Conservation (phyloP, 306 rosid species). For the Sesbania bispinosa region DNA sequence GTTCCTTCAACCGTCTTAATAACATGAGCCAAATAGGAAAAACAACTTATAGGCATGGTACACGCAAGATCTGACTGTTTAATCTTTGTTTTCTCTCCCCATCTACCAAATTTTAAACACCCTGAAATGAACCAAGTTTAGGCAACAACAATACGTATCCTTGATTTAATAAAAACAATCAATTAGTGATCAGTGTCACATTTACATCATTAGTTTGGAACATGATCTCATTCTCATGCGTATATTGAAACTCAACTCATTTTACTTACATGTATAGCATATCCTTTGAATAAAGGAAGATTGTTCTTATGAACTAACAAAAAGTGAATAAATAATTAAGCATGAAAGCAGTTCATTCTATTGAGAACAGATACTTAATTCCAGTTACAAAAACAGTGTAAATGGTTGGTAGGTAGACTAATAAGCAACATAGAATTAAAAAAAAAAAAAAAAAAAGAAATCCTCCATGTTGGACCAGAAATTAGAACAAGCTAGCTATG, state of each 20-base stretch:
- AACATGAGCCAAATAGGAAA: conserved; percentile 53
- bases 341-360: no score
- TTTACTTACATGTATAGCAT: background rate
- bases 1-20: conserved; percentile 42
- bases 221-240: background rate
- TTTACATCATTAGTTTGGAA: no score
- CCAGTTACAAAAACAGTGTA: background rate
- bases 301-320: no score
- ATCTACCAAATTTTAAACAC: conserved; percentile 16
- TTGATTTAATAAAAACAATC: conserved; percentile 12
- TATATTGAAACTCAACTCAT: background rate
- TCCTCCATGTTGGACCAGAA: no score
- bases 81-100: conserved; percentile 25
- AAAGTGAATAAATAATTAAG: no score
- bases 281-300: no score
- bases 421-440: no score
- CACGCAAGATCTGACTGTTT: conserved; percentile 30
- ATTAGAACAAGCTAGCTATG: background rate
- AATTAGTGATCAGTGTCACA: conserved; percentile 1
- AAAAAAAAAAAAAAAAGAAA: no score
- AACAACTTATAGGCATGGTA: conserved; percentile 33
- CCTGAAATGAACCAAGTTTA: conserved; percentile 22
- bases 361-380: background rate
- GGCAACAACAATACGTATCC: conserved; percentile 14
- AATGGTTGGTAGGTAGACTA: background rate